These are phyloP conservation scores for Penicillium canariense DNA, from an alignment of 495 filamentous ascomycete genomes.

Conservation along the genomic window DNA sequence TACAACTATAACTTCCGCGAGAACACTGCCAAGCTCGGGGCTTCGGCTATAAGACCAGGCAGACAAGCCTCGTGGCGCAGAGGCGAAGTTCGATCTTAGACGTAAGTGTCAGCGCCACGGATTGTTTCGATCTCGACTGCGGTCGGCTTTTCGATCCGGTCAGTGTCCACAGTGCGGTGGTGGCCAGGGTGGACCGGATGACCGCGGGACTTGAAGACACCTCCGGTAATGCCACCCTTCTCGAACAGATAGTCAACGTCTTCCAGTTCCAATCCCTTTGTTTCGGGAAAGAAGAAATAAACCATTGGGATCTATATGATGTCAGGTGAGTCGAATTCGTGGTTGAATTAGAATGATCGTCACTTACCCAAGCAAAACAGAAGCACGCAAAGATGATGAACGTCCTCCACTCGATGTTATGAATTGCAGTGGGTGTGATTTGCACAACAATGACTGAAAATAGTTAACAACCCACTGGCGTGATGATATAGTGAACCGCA, in stretches of 20 bases:
- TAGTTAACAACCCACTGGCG: neutral
- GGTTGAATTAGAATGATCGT: neutral
- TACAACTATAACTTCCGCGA: neutral
- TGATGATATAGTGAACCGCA: neutral
- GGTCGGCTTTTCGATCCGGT: slow-evolving; percentile 14
- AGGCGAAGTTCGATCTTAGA: neutral
- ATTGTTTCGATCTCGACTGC: neutral
- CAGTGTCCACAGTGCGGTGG: slow-evolving; percentile 18
- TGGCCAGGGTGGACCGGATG: slow-evolving; percentile 16
- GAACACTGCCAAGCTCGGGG: neutral
- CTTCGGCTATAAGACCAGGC: neutral
- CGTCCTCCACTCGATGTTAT: slow-evolving; percentile 59
- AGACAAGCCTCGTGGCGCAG: neutral
- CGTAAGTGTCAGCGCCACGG: neutral
- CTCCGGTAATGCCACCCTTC: slow-evolving; percentile 35
- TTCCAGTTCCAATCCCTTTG: slow-evolving; percentile 64
- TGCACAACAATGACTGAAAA: slow-evolving; percentile 49
- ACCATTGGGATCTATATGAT: slow-evolving; percentile 60
- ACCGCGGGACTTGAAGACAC: slow-evolving; percentile 33
- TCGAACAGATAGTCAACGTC: slow-evolving; percentile 66
- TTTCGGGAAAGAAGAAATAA: slow-evolving; percentile 67
- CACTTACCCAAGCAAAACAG: slow-evolving; percentile 25
- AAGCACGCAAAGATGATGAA: slow-evolving; percentile 62
- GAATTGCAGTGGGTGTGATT: slow-evolving; percentile 60
- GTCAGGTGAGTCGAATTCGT: slow-evolving; percentile 25